A percentile compares a stretch with the other conserved stretches of the same genome.
These are phyloP conservation scores for Dioscorea zingiberensis DNA, from an alignment of 106 monocot genomes.

Conservation along the genomic window DNA sequence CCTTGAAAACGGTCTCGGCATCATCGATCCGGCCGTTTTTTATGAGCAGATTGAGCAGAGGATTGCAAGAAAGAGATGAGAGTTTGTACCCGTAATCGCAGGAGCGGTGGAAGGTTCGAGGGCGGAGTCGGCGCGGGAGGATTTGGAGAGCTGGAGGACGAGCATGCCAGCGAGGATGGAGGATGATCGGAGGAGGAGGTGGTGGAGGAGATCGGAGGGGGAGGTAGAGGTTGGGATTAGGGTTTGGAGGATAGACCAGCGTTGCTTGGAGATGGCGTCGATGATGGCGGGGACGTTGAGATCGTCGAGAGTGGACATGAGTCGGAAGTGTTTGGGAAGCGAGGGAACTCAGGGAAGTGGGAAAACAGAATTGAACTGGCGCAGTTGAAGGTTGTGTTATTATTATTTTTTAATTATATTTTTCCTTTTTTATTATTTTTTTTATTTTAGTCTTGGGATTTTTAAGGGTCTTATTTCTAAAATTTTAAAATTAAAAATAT, in stretches of 20 bases:
- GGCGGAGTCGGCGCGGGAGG: constrained; percentile 18
- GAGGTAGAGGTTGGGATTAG: constrained; percentile 15
- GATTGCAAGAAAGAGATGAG: constrained; percentile 56
- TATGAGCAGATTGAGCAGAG: constrained; percentile 43
- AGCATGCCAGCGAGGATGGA: constrained; percentile 76
- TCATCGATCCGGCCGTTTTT: constrained; percentile 11
- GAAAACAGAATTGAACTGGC: too few relatives aligned
- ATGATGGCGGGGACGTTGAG: constrained; percentile 15
- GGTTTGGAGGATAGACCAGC: constrained; percentile 43
- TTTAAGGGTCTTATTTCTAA: too few relatives aligned
- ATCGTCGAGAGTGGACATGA: neutral
- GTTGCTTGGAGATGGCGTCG: constrained; percentile 33
- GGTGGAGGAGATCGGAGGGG: constrained; percentile 11
- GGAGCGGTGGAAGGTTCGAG: constrained; percentile 49
- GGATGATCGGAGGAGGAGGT: constrained; percentile 5
- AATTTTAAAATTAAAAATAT: too few relatives aligned
- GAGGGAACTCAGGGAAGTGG: too few relatives aligned
- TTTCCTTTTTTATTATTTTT: too few relatives aligned
- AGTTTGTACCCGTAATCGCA: constrained; percentile 42
- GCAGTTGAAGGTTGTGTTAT: too few relatives aligned
- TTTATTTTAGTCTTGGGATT: too few relatives aligned
- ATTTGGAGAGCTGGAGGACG: constrained; percentile 41
- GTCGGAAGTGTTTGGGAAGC: neutral
- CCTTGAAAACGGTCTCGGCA: constrained; percentile 39
- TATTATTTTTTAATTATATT: too few relatives aligned